A percentile compares a stretch with the other conserved stretches of the same genome.
These are phyloP conservation scores for Hypericum perforatum DNA, from an alignment of 345 rosid species.

Conservation along the genomic window DNA sequence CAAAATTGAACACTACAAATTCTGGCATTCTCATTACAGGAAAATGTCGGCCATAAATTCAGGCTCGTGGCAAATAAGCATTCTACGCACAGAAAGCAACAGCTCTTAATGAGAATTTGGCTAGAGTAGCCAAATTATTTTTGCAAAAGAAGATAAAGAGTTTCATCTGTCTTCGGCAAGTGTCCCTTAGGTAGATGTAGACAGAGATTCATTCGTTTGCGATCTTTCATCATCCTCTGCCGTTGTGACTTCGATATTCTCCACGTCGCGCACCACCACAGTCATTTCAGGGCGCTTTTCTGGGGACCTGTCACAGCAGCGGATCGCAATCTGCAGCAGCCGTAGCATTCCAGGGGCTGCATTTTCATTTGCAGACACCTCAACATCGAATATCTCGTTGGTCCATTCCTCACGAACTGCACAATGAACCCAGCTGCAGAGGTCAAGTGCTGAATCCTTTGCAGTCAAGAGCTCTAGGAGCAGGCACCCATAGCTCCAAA, in stretches of 20 bases:
- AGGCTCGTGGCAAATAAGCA: too few relatives aligned
- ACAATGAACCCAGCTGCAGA: constrained; percentile 42
- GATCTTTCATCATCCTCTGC: constrained; percentile 1
- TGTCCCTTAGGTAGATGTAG: too few relatives aligned
- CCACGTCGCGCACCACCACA: constrained; percentile 19
- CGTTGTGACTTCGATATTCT: not conserved
- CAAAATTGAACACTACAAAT: too few relatives aligned
- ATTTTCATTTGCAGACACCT: constrained; percentile 31
- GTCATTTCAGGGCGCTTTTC: constrained; percentile 43
- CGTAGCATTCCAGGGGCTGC: constrained; percentile 33
- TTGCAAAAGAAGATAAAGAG: not conserved
- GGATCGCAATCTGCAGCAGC: constrained; percentile 35
- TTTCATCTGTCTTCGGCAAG: not conserved
- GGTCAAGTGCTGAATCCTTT: constrained; percentile 27
- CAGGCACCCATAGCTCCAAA: constrained; percentile 48
- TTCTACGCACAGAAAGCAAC: too few relatives aligned
- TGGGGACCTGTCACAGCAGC: constrained; percentile 35
- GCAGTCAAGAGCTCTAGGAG: constrained; percentile 43
- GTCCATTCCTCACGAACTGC: constrained; percentile 66
- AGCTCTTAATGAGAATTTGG: too few relatives aligned
- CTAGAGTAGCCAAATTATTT: too few relatives aligned
- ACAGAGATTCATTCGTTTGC: not conserved
- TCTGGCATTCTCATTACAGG: too few relatives aligned
- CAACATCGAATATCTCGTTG: constrained; percentile 43
- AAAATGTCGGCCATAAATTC: too few relatives aligned